Base-by-base conservation (phyloP, 2,329 filamentous ascomycete species). In the Claviceps fusiformis region DNA sequence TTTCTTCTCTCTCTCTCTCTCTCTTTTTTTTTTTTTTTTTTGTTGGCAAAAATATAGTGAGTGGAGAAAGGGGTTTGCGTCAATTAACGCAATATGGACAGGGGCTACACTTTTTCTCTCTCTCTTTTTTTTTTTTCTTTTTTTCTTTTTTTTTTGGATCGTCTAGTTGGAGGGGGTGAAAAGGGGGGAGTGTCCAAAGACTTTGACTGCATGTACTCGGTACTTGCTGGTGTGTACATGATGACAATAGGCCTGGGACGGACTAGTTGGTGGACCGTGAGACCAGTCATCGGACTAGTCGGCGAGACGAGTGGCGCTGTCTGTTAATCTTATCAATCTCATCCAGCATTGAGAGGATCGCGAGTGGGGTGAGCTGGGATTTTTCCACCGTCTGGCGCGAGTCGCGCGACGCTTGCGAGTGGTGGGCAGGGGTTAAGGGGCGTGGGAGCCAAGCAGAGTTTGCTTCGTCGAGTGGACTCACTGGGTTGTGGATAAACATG, bases 311-410 rank as follows among this genome's bases (percentile, higher is more conserved):
- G 19, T 15, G 3, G 15, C 27, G 11, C 17, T 10, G 3, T 35
- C 31, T 31, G 31, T 5, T 53, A 19, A 53, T 53, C 52, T 53
- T 53, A 53, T 53, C 52, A 53, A 53, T 53, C 52, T 53, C 31
- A 53, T 53, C 50, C 50, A 8, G 37, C 24, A 11, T 8, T 11
- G 44, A 15, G 15, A 41, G 45, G 27, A 47, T 47, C 11, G 5
- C 3, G 24, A 9, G 44, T 29, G 27, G 45, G 45, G 45, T 13
- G 24, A 7, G 17, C 27, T 17, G 11, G 45, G 13, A 11, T 17
- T 13, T 29, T 5, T 44, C 15, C 17, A 44, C 8, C 13, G 15
- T 29, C 27, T 10, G 27, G 11, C 45, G 15, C 6, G 45, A 47
- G 24, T 46, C 44, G 24, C 24, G 44, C 44, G 44, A 46, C 11